Evolutionary conservation across 805 yeast genomes (phyloP).

Genomic region (Komagataella populi): DNA sequence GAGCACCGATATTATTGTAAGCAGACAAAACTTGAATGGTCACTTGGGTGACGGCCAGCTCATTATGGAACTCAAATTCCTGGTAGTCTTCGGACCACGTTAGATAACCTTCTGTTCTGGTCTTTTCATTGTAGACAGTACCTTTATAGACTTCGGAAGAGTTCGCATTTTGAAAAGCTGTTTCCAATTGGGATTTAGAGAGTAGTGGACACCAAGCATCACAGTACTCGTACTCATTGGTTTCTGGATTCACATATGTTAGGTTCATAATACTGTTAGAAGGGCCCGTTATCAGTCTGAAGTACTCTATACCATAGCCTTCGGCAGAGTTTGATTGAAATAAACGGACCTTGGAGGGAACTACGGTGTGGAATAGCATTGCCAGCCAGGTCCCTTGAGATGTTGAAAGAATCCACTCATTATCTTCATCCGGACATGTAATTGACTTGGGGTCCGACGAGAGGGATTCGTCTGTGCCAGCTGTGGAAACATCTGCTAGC

Average conservation of each 20-base stretch:
- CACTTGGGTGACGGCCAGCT: constrained; percentile 43
- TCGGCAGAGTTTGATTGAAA: constrained; percentile 38
- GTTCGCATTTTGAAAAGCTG: constrained; percentile 13
- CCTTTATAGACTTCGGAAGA: constrained; percentile 8
- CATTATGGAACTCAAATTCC: constrained; percentile 72
- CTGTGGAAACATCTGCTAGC: constrained; percentile 38
- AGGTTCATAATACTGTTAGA: constrained; percentile 85
- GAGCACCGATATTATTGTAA: constrained; percentile 56
- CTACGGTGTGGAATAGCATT: constrained; percentile 35
- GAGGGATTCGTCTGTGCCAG: constrained; percentile 20
- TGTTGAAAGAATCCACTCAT: constrained; percentile 40
- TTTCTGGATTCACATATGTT: constrained; percentile 65
- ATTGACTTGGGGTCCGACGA: constrained; percentile 20
- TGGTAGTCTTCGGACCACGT: constrained; percentile 41
- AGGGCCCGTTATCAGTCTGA: constrained; percentile 67
- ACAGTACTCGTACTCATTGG: constrained; percentile 47
- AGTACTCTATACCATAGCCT: constrained; percentile 38
- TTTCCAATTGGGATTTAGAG: constrained; percentile 20
- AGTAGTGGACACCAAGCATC: constrained; percentile 84
- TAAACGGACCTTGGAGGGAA: constrained; percentile 63
- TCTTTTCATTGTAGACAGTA: constrained; percentile 6
- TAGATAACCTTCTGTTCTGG: constrained; percentile 4
- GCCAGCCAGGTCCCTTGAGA: constrained; percentile 57
- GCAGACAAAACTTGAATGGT: constrained; percentile 52
- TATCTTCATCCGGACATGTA: constrained; percentile 43